These are phyloP conservation scores for Rhodotorula diobovata DNA, from an alignment of 768 basidiomycete genomes.

Conservation along the genomic window DNA sequence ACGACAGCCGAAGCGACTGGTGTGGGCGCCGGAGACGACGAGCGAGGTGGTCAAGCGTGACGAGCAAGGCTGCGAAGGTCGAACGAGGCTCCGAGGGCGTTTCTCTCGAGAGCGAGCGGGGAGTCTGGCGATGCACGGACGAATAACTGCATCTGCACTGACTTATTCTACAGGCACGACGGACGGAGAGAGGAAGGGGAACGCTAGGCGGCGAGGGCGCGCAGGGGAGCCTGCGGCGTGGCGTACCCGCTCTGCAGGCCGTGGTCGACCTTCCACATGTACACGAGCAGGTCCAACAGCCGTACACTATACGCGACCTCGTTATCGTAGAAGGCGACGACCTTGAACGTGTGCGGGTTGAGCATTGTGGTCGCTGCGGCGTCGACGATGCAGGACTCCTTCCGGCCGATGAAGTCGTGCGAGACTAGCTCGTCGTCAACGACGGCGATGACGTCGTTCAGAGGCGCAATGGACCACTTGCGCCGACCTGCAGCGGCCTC, in stretches of 20 bases:
- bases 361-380: conserved; percentile 45
- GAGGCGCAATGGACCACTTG: conserved; percentile 18
- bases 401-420: conserved; percentile 46
- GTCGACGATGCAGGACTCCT: conserved; percentile 44
- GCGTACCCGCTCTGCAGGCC: not conserved
- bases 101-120: too few relatives aligned
- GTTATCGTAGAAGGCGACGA: conserved; percentile 41
- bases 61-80: too few relatives aligned
- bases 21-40: too few relatives aligned
- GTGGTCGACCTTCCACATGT: conserved; percentile 30
- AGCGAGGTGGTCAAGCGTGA: too few relatives aligned
- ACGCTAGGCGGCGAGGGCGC: too few relatives aligned
- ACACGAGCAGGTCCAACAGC: conserved; percentile 44
- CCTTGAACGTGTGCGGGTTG: conserved; percentile 44
- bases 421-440: conserved; percentile 48
- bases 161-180: too few relatives aligned
- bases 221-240: not conserved
- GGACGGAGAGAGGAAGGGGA: too few relatives aligned
- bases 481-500: conserved; percentile 36
- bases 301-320: conserved; percentile 38
- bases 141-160: too few relatives aligned
- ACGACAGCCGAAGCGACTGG: not conserved
- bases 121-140: too few relatives aligned
- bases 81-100: too few relatives aligned
- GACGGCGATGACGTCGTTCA: conserved; percentile 44